Conservation (phyloP, 306 rosid species). For the Dalbergia oliveri region DNA sequence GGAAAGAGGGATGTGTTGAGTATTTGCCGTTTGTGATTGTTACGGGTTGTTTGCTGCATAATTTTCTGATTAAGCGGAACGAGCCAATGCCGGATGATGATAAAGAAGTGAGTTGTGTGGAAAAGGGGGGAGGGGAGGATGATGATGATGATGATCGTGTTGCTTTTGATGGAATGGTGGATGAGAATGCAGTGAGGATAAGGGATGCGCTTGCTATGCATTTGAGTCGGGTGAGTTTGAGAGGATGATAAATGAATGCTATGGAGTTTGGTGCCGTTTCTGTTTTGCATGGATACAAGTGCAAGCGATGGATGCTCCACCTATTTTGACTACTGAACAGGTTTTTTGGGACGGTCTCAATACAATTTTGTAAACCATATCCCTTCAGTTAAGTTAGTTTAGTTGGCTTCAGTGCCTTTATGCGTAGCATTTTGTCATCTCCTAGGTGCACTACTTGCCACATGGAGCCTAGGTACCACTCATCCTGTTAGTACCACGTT, state of each 20-base stretch:
- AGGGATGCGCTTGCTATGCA: constrained; percentile 81
- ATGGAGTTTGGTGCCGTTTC: constrained; percentile 8
- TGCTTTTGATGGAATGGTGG: constrained; percentile 58
- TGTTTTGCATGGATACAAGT: not conserved
- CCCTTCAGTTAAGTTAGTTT: not conserved
- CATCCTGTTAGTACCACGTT: not conserved
- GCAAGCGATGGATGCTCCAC: not conserved
- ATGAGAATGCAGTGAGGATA: constrained; percentile 64
- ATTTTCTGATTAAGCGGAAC: constrained; percentile 71
- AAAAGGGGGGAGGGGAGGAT: constrained; percentile 42
- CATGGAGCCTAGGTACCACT: not conserved
- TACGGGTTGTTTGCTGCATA: constrained; percentile 79
- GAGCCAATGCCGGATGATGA: constrained; percentile 49
- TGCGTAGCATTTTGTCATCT: constrained; percentile 10
- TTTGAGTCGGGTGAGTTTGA: constrained; percentile 64
- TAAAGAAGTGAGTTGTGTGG: constrained; percentile 41
- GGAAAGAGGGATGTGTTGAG: constrained; percentile 76
- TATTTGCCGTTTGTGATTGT: constrained; percentile 75
- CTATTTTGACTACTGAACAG: constrained; percentile 15
- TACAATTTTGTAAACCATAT: constrained; percentile 12
- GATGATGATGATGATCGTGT: constrained; percentile 35
- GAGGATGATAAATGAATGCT: constrained; percentile 67
- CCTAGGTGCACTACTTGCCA: not conserved
- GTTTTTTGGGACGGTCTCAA: not conserved
- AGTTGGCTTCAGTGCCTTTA: constrained; percentile 1